Conservation (phyloP, 163 green algal genomes). For the Coccomyxa subellipsoidea region DNA sequence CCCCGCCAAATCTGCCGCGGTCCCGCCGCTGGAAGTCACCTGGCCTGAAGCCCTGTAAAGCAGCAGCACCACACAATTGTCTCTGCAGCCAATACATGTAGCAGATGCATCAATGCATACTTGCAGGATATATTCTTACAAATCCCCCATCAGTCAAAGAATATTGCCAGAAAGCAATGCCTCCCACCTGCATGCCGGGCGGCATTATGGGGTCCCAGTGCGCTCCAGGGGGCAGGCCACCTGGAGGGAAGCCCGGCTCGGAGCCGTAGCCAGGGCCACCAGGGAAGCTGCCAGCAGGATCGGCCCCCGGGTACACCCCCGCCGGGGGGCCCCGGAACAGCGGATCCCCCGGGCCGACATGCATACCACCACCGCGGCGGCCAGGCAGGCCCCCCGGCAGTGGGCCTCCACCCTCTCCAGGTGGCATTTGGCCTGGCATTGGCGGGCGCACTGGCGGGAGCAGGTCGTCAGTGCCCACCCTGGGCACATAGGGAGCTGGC, state of each 20-base stretch:
- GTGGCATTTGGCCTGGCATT: background rate
- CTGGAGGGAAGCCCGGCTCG: background rate
- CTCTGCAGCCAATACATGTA: no score
- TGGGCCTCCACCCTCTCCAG: background rate
- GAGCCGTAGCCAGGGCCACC: background rate
- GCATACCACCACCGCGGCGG: conserved; percentile 38
- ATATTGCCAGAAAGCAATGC: no score
- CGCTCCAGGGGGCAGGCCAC: conserved; percentile 25
- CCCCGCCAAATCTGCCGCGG: background rate
- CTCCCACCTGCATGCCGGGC: conserved; percentile 34
- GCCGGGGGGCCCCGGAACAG: conserved; percentile 25
- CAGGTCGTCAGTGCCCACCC: background rate
- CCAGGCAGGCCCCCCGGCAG: conserved; percentile 4
- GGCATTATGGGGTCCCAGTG: conserved; percentile 50
- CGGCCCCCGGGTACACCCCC: background rate
- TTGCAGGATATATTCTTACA: no score
- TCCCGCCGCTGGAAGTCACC: conserved; percentile 39
- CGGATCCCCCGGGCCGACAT: conserved; percentile 40
- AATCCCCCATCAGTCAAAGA: no score
- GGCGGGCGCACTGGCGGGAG: background rate
- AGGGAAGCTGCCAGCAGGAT: background rate
- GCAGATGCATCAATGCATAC: no score
- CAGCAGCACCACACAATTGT: background rate
- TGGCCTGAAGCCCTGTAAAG: conserved; percentile 43
- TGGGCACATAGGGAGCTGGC: background rate